Evolutionary conservation across 2,329 filamentous ascomycete species (phyloP).

Genomic region (Hymenoscyphus linearis): DNA sequence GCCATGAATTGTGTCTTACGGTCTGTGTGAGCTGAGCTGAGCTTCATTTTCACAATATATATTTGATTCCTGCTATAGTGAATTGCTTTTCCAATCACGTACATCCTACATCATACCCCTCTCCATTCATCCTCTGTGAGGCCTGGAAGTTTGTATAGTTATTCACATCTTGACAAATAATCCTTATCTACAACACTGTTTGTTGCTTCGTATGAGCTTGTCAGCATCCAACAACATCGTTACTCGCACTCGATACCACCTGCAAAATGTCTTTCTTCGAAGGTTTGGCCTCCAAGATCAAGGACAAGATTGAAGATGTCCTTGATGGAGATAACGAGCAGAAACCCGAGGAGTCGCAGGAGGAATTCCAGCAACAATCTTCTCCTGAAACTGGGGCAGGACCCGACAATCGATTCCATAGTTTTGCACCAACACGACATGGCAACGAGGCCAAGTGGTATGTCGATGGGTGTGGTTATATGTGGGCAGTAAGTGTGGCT

Average conservation of each 20-base stretch:
- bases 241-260: neutral
- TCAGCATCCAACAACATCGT: neutral
- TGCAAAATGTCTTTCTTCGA: slow-evolving; percentile 11
- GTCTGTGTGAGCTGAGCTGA: neutral
- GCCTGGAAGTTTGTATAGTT: neutral
- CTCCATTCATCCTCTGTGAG: neutral
- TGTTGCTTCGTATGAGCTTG: neutral
- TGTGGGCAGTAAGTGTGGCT: slow-evolving; percentile 77
- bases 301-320: slow-evolving; percentile 6
- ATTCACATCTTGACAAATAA: neutral
- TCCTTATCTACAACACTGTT: neutral
- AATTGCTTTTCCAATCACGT: neutral
- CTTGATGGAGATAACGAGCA: slow-evolving; percentile 8
- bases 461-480: slow-evolving; percentile 78
- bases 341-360: neutral
- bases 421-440: slow-evolving; percentile 68
- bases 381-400: slow-evolving; percentile 23
- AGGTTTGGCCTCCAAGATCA: slow-evolving; percentile 5
- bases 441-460: slow-evolving; percentile 80
- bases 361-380: neutral
- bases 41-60: neutral
- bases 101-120: neutral
- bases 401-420: slow-evolving; percentile 50
- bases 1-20: neutral
- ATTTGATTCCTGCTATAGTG: neutral